Percentiles rank a stretch among this genome's conserved stretches.
phyloP scores from a whole-genome alignment of 2,329 filamentous ascomycete species.

The Botryotinia globosa region DNA sequence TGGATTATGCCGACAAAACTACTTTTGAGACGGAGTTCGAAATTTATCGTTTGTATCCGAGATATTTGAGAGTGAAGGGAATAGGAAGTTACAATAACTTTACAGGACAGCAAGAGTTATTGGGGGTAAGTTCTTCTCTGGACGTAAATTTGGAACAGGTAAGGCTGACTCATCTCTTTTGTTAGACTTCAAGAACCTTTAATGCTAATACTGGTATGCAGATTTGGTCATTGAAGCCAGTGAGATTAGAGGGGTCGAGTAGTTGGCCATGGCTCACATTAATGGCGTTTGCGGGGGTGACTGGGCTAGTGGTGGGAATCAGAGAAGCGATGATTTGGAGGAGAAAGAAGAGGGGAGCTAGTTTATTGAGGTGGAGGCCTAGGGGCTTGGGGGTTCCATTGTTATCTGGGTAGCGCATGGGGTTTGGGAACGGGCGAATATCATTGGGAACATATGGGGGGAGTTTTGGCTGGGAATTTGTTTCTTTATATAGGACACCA shows the following conservation, averaged over 20 bases:
- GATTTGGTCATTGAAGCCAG: conserved; percentile 15
- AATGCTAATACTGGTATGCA: conserved; percentile 16
- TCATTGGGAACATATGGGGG: background rate
- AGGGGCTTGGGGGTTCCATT: conserved; percentile 11
- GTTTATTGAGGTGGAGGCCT: conserved; percentile 12
- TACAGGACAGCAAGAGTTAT: background rate
- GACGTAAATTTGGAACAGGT: conserved; percentile 17
- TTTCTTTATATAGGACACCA: background rate
- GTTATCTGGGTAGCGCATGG: conserved; percentile 3
- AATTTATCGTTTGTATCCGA: conserved; percentile 3
- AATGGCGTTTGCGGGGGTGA: conserved; percentile 3
- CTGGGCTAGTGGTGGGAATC: conserved; percentile 11
- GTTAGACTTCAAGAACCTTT: conserved; percentile 3
- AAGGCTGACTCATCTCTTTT: conserved; percentile 13
- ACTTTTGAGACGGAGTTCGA: conserved; percentile 16
- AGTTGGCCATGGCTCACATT: conserved; percentile 12
- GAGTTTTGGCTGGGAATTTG: background rate
- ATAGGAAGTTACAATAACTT: background rate
- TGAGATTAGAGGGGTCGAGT: conserved; percentile 8
- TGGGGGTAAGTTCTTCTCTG: conserved; percentile 16
- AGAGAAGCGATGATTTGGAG: conserved; percentile 14
- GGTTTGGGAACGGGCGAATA: background rate
- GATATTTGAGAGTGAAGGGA: conserved; percentile 15
- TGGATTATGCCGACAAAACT: conserved; percentile 15
- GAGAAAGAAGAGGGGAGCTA: conserved; percentile 7